Percentiles rank a stretch among this genome's conserved stretches.
These are phyloP conservation scores for Colletotrichum sp. DNA, from an alignment of 2,329 filamentous ascomycete species.

Conservation along the genomic window DNA sequence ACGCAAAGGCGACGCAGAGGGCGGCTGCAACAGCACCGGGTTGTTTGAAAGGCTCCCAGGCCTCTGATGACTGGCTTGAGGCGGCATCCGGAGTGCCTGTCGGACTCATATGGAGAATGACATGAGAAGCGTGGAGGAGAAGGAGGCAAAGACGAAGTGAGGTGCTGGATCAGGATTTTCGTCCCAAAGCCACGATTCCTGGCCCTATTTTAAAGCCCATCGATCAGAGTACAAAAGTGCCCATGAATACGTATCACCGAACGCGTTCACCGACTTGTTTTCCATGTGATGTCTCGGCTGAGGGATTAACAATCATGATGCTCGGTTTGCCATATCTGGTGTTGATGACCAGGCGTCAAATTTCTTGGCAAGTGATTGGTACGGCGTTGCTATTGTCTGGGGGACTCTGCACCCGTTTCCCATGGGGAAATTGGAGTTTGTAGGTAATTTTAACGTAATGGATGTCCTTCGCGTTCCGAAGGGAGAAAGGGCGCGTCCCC, in stretches of 20 bases:
- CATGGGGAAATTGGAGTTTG: neutral
- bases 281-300: neutral
- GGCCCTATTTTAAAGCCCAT: neutral
- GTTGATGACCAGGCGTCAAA: neutral
- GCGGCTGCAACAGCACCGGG: neutral
- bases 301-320: constrained; percentile 1
- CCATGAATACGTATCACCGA: neutral
- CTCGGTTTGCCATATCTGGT: neutral
- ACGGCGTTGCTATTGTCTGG: neutral
- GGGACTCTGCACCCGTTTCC: neutral
- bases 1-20: neutral
- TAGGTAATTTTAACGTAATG: constrained; percentile 16
- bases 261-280: neutral
- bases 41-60: neutral
- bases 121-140: neutral
- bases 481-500: neutral
- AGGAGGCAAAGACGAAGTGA: neutral
- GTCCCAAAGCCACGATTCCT: neutral
- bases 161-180: neutral
- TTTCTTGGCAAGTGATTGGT: neutral
- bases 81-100: neutral
- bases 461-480: neutral
- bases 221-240: neutral
- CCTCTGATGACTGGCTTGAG: neutral
- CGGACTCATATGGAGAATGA: neutral